Base-by-base conservation (phyloP, 805 yeast genomes). In the Lachancea waltii region DNA sequence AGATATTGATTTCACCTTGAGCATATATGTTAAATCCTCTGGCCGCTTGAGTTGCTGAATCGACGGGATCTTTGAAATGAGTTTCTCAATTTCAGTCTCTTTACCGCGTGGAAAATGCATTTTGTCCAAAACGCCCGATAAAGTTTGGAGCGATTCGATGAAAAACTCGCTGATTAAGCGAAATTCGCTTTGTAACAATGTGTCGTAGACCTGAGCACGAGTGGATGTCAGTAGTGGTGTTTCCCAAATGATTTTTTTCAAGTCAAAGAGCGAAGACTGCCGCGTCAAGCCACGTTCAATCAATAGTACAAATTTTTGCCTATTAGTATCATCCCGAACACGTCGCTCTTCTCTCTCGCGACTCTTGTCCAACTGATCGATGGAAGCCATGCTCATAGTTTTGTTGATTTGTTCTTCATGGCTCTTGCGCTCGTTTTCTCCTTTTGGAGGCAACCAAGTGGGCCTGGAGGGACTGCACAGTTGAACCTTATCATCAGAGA, bases 381-480 rank as follows among this genome's bases (percentile, higher is more conserved):
- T 47, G 4, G 63, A 56, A 3, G 62, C 62, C 49, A 53, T 54
- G 32, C 60, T 53, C n/a, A 60, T 46, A 8, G 54, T 54, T 41
- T 63, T 65, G 32, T 68, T 62, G 39, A 79, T 69, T 50, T 79
- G 79, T 33, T 61, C 65, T 47, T 77, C 78, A 50, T 81, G 89
- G 40, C 66, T 66, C 23, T 62, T 54, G 29, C 69, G 69, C 50
- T 81, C 89, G 9, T 51, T 54, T 3, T 61, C 51, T 27, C 67
- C 63, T 53, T 81, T 81, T 5, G 86, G 86, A 5, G 89, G 89
- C 31, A 79, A 56, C 73, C 85, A 77, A 35, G 77, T 70, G 3
- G 89, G 89, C 47, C 89, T 67, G 1, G 85, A 72, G 30, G 75
- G 76, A 36, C 80, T 70, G 25, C 80, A 58, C 8, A 62, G 57